Conservation (phyloP, 208 protist species). For the Porcisia hertigi region DNA sequence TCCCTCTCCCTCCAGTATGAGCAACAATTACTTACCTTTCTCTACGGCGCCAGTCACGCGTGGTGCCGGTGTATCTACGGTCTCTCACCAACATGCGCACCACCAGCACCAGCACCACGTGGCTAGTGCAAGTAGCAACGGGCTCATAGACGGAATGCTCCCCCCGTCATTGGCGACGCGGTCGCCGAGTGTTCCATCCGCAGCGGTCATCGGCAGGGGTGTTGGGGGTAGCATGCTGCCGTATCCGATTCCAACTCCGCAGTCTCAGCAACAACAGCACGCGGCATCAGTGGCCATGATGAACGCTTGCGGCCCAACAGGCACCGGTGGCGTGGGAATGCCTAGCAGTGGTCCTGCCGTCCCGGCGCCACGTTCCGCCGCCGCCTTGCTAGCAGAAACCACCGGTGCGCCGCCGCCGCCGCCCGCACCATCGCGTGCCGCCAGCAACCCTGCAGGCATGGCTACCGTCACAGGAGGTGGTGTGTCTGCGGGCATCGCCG, state of each 20-base stretch:
- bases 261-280: constrained; percentile 22
- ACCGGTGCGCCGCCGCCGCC: constrained; percentile 24
- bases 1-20: constrained; percentile 11
- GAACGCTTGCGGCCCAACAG: background rate
- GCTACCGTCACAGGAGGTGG: background rate
- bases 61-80: background rate
- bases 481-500: background rate
- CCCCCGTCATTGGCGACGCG: constrained; percentile 3
- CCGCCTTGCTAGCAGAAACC: constrained; percentile 22
- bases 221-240: constrained; percentile 8
- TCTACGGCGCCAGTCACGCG: constrained; percentile 22
- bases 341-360: constrained; percentile 19
- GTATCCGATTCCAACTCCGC: constrained; percentile 18
- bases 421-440: constrained; percentile 10
- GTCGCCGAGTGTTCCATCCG: constrained; percentile 2
- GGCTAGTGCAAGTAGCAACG: constrained; percentile 13
- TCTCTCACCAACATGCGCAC: constrained; percentile 1
- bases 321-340: background rate
- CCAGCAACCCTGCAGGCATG: background rate
- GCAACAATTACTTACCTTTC: constrained; percentile 26
- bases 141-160: constrained; percentile 3
- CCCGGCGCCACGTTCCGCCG: constrained; percentile 26
- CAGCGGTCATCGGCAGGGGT: background rate
- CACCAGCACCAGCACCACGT: constrained; percentile 11
- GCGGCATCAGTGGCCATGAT: background rate